These are phyloP conservation scores for Pelargonium myrrhifolium DNA, from an alignment of 441 rosid genomes.

Conservation along the genomic window DNA sequence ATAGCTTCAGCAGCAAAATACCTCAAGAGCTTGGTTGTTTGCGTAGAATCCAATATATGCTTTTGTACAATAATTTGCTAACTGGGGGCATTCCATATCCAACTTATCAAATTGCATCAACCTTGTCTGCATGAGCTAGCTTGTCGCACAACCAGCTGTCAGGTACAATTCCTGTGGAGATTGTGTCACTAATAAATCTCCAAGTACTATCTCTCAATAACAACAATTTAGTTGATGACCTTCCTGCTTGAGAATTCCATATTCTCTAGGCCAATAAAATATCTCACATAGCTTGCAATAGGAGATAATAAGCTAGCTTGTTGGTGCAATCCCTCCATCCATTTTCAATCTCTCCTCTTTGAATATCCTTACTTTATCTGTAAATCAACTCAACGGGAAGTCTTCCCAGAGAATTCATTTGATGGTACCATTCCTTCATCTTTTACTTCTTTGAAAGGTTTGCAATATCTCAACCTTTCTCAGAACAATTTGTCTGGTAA, in stretches of 20 bases:
- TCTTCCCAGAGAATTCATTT: too few species aligned
- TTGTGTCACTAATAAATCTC: neutral
- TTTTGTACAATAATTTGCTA: constrained; percentile 3
- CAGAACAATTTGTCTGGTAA: constrained; percentile 15
- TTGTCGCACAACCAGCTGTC: neutral
- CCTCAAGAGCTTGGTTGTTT: constrained; percentile 13
- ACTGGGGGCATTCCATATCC: constrained; percentile 12
- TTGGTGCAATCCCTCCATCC: constrained; percentile 24
- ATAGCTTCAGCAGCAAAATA: constrained; percentile 8
- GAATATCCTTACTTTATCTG: neutral
- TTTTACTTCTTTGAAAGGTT: constrained; percentile 15
- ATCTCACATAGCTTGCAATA: neutral
- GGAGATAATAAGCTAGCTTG: constrained; percentile 7
- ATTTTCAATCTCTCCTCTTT: constrained; percentile 24
- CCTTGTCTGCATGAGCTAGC: neutral
- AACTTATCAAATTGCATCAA: constrained; percentile 12
- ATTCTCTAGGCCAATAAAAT: constrained; percentile 9
- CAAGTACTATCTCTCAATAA: neutral
- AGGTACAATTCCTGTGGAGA: constrained; percentile 8
- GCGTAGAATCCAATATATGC: neutral
- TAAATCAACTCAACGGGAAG: constrained; percentile 18
- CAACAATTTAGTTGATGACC: constrained; percentile 16
- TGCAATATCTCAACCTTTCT: constrained; percentile 15
- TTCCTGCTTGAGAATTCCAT: too few species aligned
- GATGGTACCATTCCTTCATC: constrained; percentile 19